phyloP scores from a whole-genome alignment of 1,139 yeast genomes.

The Candida labiduridarum region DNA sequence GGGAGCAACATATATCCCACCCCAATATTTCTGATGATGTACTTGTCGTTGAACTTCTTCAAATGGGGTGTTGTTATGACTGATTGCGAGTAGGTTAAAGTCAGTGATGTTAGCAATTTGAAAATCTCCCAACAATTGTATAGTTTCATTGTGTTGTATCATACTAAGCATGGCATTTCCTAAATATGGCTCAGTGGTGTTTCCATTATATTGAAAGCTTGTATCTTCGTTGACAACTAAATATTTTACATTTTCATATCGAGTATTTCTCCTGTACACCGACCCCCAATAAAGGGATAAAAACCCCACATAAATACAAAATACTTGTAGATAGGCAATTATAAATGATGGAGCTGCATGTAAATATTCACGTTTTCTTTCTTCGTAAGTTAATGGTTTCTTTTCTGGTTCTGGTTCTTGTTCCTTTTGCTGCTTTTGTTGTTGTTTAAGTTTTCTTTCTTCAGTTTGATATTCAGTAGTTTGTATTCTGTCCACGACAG shows the following conservation, averaged over 20 bases:
- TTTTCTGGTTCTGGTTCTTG: not conserved
- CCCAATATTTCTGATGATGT: constrained; percentile 57
- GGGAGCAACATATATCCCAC: constrained; percentile 47
- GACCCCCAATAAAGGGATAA: constrained; percentile 67
- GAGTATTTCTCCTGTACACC: constrained; percentile 39
- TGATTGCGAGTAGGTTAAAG: constrained; percentile 30
- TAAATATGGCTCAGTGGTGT: constrained; percentile 26
- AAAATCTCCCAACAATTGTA: constrained; percentile 42
- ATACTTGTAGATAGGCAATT: constrained; percentile 12
- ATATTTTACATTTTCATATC: constrained; percentile 44
- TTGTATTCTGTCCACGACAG: not conserved
- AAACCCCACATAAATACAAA: constrained; percentile 28
- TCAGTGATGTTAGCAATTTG: constrained; percentile 27
- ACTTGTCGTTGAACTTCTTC: constrained; percentile 40
- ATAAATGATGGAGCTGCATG: constrained; percentile 10
- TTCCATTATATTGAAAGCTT: constrained; percentile 21
- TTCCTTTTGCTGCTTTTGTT: not conserved
- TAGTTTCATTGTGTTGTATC: constrained; percentile 19
- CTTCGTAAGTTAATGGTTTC: constrained; percentile 7
- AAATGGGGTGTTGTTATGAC: constrained; percentile 33
- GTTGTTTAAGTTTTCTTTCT: not conserved
- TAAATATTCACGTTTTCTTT: constrained; percentile 11
- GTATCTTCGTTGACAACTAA: constrained; percentile 52
- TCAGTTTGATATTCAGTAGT: not conserved
- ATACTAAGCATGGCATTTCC: constrained; percentile 35